A percentile compares a stretch with the other conserved stretches of the same genome.
These are phyloP conservation scores for Epichloe baconii DNA, from an alignment of 2,329 filamentous ascomycete genomes.

Conservation along the genomic window DNA sequence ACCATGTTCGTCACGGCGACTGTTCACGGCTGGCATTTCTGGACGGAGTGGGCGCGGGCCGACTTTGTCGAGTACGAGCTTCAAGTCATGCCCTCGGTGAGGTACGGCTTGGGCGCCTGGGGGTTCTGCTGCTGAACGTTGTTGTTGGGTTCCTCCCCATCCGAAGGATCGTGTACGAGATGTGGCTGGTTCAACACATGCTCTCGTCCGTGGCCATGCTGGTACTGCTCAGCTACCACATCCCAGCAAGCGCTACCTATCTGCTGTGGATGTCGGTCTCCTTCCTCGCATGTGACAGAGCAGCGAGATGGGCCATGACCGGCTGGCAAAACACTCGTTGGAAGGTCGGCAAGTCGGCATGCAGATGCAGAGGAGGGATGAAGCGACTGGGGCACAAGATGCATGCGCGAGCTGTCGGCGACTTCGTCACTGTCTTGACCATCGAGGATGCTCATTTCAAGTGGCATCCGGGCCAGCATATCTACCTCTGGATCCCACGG, in stretches of 20 bases:
- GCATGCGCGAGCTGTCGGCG: constrained; percentile 33
- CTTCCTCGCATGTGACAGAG: constrained; percentile 48
- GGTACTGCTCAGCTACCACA: constrained; percentile 50
- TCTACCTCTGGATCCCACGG: constrained; percentile 47
- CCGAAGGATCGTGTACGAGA: constrained; percentile 52
- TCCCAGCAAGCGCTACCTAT: constrained; percentile 43
- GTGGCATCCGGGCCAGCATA: constrained; percentile 46
- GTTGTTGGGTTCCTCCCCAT: constrained; percentile 50
- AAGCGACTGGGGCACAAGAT: constrained; percentile 40
- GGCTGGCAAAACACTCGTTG: constrained; percentile 40
- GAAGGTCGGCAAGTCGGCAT: constrained; percentile 25
- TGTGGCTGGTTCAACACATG: constrained; percentile 58
- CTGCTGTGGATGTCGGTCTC: constrained; percentile 55
- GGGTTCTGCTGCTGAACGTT: constrained; percentile 50
- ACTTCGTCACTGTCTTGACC: constrained; percentile 42
- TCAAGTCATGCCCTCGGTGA: constrained; percentile 48
- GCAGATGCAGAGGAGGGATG: constrained; percentile 35
- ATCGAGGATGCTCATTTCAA: constrained; percentile 46
- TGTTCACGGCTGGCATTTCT: constrained; percentile 59
- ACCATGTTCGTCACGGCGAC: constrained; percentile 56
- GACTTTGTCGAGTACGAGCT: constrained; percentile 47
- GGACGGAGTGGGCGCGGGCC: constrained; percentile 46
- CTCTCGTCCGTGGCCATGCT: constrained; percentile 47
- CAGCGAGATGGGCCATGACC: constrained; percentile 34
- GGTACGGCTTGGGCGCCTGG: constrained; percentile 55